Evolutionary conservation across 2,329 filamentous ascomycete species (phyloP).

Genomic region (Penicillium oxalicum): DNA sequence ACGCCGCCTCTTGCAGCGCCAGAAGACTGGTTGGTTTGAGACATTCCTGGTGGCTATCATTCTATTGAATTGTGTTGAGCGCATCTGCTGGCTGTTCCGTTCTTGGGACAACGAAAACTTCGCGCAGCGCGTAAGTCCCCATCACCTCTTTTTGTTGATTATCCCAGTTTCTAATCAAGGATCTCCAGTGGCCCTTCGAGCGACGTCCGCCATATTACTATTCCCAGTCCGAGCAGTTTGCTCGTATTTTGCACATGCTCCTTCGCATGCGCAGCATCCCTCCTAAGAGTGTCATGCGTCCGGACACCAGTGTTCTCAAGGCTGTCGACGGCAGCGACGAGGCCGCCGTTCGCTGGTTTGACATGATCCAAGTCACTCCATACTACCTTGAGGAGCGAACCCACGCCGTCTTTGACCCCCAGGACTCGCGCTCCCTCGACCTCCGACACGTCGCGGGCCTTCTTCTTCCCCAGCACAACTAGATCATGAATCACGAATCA

Average conservation of each 20-base stretch:
- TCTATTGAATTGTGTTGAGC: conserved; percentile 54
- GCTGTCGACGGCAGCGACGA: conserved; percentile 36
- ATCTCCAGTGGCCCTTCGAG: conserved; percentile 49
- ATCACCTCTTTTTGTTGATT: neutral
- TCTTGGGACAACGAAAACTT: conserved; percentile 45
- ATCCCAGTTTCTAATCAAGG: conserved; percentile 1
- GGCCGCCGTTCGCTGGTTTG: conserved; percentile 37
- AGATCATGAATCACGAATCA: neutral
- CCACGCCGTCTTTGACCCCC: conserved; percentile 33
- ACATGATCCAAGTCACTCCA: conserved; percentile 36
- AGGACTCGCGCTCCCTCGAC: conserved; percentile 39
- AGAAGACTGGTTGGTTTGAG: conserved; percentile 52
- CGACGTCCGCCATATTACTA: conserved; percentile 48
- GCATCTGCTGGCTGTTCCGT: conserved; percentile 54
- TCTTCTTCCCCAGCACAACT: conserved; percentile 21
- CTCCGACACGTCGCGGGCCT: conserved; percentile 35
- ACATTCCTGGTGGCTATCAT: conserved; percentile 57
- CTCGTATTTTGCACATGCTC: conserved; percentile 52
- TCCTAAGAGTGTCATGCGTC: conserved; percentile 35
- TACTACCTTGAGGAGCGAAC: conserved; percentile 36
- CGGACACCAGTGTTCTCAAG: conserved; percentile 35
- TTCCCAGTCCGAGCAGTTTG: conserved; percentile 53
- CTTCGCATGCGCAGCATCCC: conserved; percentile 52
- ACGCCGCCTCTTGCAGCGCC: conserved; percentile 53
- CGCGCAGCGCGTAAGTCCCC: conserved; percentile 28